These are phyloP conservation scores for Leccinum aurantiacum DNA, from an alignment of 768 basidiomycete genomes.

Conservation along the genomic window DNA sequence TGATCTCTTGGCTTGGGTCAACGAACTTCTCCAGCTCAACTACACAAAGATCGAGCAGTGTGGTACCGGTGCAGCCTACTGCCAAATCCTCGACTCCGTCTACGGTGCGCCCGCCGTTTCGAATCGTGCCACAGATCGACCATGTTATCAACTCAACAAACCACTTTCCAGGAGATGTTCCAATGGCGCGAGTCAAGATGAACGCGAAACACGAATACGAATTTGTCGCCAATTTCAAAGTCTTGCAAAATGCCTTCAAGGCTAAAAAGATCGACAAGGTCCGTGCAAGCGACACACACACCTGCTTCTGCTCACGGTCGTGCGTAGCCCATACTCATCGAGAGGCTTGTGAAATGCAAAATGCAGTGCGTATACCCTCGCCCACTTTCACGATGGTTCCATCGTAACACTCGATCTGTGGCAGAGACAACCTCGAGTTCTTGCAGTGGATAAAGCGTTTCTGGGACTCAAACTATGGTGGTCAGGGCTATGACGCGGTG, in stretches of 20 bases:
- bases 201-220: constrained; percentile 96
- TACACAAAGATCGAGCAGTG: constrained; percentile 94
- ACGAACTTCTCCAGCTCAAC: constrained; percentile 87
- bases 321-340: constrained; percentile 87
- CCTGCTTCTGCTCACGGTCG: constrained; percentile 7
- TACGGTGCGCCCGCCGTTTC: constrained; percentile 58
- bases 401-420: constrained; percentile 17
- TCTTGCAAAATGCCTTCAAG: constrained; percentile 92
- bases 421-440: constrained; percentile 96
- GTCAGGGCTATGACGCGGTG: constrained; percentile 83
- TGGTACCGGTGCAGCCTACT: constrained; percentile 89
- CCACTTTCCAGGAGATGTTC: constrained; percentile 68
- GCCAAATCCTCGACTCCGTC: constrained; percentile 93
- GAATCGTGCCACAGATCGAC: constrained; percentile 22
- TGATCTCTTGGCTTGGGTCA: constrained; percentile 91
- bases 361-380: constrained; percentile 77
- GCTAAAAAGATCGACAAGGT: constrained; percentile 92
- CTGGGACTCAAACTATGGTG: constrained; percentile 92
- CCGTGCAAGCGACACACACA: constrained; percentile 28
- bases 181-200: constrained; percentile 93
- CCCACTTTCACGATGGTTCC: constrained; percentile 2
- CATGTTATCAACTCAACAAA: constrained; percentile 10
- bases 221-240: constrained; percentile 92
- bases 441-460: constrained; percentile 95
- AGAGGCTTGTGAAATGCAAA: constrained; percentile 94